Evolutionary conservation across 805 yeast species (phyloP).

Genomic region (Yarrowia phangngaensis): DNA sequence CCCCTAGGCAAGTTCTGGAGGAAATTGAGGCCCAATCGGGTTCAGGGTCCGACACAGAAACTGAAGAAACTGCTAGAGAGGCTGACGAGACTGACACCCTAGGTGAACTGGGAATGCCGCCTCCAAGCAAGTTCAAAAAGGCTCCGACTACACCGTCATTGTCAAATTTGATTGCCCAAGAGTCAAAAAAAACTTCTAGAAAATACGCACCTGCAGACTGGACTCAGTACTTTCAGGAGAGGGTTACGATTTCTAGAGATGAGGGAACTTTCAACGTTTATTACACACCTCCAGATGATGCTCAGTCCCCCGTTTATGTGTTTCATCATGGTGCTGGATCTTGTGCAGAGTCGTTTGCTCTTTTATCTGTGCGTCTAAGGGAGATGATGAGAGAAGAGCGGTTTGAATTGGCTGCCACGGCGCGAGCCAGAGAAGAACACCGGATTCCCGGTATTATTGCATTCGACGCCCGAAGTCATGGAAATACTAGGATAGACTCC

Average conservation of each 20-base stretch:
- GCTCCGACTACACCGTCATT: neutral
- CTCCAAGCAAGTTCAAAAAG: conserved; percentile 1
- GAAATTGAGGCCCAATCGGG: conserved; percentile 9
- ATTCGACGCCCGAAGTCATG: conserved; percentile 87
- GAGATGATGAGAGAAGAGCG: conserved; percentile 31
- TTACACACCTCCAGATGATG: conserved; percentile 50
- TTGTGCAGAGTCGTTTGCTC: conserved; percentile 70
- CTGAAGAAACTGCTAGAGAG: neutral
- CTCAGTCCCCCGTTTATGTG: conserved; percentile 55
- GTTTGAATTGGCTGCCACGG: conserved; percentile 7
- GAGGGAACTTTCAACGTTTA: conserved; percentile 49
- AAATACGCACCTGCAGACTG: conserved; percentile 25
- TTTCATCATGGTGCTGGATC: conserved; percentile 97
- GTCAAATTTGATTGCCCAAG: conserved; percentile 1
- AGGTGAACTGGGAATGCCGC: conserved; percentile 16
- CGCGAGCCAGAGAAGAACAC: conserved; percentile 30
- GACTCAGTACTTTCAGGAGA: conserved; percentile 14
- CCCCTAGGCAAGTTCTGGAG: conserved; percentile 9
- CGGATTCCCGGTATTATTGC: conserved; percentile 58
- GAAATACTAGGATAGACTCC: conserved; percentile 45
- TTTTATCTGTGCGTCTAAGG: conserved; percentile 43
- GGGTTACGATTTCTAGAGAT: conserved; percentile 4
- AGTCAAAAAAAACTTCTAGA: neutral
- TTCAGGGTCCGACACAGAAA: conserved; percentile 21
- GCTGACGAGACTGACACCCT: conserved; percentile 3